Evolutionary conservation across 106 monocot genomes (phyloP).

Genomic region (Dendrobium officinale): DNA sequence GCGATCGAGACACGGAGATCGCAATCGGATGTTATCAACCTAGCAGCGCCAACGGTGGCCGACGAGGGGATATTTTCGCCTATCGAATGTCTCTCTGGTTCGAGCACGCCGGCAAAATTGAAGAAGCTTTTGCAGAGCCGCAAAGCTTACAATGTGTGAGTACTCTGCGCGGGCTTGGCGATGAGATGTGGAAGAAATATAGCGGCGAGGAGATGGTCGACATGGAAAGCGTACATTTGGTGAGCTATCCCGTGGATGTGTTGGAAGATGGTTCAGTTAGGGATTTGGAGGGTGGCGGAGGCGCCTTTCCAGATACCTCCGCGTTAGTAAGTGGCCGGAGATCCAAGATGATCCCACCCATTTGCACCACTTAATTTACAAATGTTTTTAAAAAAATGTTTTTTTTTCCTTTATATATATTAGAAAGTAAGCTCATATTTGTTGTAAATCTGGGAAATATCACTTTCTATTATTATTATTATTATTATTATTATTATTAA

Average conservation of each 20-base stretch:
- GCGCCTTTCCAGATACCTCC: conserved; percentile 32
- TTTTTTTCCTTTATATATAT: too few species aligned
- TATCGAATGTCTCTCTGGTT: conserved; percentile 54
- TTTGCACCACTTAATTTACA: conserved; percentile 10
- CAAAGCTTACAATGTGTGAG: conserved; percentile 19
- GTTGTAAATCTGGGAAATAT: too few species aligned
- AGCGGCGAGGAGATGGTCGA: conserved; percentile 22
- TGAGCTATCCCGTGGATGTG: conserved; percentile 32
- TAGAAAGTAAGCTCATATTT: too few species aligned
- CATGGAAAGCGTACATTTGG: conserved; percentile 35
- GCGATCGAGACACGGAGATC: conserved; percentile 48
- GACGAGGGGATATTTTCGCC: conserved; percentile 21
- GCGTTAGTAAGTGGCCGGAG: conserved; percentile 34
- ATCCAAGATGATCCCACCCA: conserved; percentile 32
- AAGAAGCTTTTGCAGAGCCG: conserved; percentile 15
- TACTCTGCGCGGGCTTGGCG: conserved; percentile 14
- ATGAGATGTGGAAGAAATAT: conserved; percentile 30
- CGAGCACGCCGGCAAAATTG: conserved; percentile 23
- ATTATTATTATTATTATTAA: too few species aligned
- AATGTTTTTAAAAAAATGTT: too few species aligned
- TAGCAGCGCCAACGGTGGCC: neutral
- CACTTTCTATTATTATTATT: too few species aligned
- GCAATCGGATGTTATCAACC: conserved; percentile 43
- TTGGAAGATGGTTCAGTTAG: conserved; percentile 12
- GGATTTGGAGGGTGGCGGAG: conserved; percentile 6